Base-by-base conservation (phyloP, 225 moss, liverwort and hornwort genomes). In the Rhytidiadelphus loreus region DNA sequence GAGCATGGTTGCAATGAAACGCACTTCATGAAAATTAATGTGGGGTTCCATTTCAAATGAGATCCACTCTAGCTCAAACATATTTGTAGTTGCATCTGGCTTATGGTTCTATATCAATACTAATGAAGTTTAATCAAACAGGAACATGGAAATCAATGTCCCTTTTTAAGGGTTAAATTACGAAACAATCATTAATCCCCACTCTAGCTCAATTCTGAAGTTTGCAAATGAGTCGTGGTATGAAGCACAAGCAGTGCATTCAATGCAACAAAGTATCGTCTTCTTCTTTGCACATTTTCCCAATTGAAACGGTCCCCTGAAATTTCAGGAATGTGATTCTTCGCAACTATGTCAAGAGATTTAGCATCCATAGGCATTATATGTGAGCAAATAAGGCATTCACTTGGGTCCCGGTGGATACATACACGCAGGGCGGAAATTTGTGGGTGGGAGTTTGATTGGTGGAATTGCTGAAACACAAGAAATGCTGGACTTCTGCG, bases 381-480 rank as follows among this genome's bases (percentile, higher is more conserved):
- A 13, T 77, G 77, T 58, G 56, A 41, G 56, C 70, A 84, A 70
- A 32, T 29, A 22, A 3, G 37, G 14, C 43, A 52, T 43, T 69
- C 15, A 50, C 55, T 55, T 62, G 39, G 33, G 55, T 73, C n/a
- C 11, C 13, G 50, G 35, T 44, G 68, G 55, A n/a, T 60, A 29
- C 46, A 3, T 53, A 32, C 74, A 39, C 86, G 24, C 28, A 96
- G 95, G 94, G 50, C 89, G 90, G 33, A 89, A 85, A 60, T 26
- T 73, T 6, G 92, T 96, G 15, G 92, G 83, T 10, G 93, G 96
- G 48, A 96, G 95, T 71, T 17, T 92, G 75, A 92, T 92, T 16
- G 95, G 96, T 3, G 96, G 94, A 86, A 28, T 93, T 33, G 87
- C 79, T 23, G 94, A 95, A 79, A 95, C 93, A 6, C 95, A 96